Conservation (phyloP, 768 basidiomycete genomes). For the Daedaleopsis nitida region DNA sequence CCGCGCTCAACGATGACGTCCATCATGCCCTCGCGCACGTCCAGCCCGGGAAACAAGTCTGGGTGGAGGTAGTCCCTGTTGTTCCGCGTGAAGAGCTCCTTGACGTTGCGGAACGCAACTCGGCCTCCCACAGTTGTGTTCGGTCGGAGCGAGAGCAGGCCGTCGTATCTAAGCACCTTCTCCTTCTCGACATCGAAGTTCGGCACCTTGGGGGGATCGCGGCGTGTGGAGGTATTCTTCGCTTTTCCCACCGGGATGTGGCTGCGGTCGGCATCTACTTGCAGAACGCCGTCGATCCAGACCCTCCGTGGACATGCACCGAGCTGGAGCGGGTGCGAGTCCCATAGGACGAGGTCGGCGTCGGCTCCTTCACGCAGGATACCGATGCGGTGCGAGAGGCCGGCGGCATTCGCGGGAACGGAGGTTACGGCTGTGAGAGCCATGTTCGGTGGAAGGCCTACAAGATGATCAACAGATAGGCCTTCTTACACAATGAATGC, state of each 20-base stretch:
- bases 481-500: not conserved
- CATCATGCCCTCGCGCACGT: constrained; percentile 15
- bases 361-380: constrained; percentile 43
- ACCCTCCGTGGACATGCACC: constrained; percentile 56
- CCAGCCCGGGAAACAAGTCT: constrained; percentile 36
- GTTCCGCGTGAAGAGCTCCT: constrained; percentile 30
- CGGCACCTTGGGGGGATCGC: constrained; percentile 56
- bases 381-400: constrained; percentile 84
- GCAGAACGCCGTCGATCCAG: constrained; percentile 85
- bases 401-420: constrained; percentile 70
- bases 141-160: constrained; percentile 66
- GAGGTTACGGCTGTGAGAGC: constrained; percentile 78
- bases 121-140: constrained; percentile 42
- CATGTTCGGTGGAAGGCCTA: constrained; percentile 56
- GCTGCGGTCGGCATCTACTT: constrained; percentile 49
- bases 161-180: constrained; percentile 64
- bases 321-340: constrained; percentile 42
- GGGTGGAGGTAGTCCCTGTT: constrained; percentile 32
- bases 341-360: constrained; percentile 45
- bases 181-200: constrained; percentile 70
- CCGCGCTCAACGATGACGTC: constrained; percentile 44
- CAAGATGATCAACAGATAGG: not conserved
- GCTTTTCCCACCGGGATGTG: constrained; percentile 25
- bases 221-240: constrained; percentile 31
- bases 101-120: constrained; percentile 69